These are phyloP conservation scores for Cymodocea nodosa DNA, from an alignment of 116 monocot species.

Conservation along the genomic window DNA sequence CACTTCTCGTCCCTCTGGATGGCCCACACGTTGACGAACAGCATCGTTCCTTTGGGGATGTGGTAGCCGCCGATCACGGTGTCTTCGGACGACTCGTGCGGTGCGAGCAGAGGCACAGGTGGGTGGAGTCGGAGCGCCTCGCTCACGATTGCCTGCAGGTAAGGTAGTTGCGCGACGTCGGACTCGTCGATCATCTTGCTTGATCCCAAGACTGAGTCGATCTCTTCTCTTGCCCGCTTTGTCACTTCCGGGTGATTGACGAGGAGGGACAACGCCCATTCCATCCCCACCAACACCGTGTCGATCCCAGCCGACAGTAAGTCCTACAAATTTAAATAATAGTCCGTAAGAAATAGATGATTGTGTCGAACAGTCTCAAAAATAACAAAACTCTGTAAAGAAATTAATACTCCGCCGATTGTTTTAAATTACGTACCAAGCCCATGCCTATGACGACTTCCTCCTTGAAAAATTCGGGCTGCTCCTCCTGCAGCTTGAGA, in stretches of 20 bases:
- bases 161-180: conserved; percentile 33
- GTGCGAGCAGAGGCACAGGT: conserved; percentile 13
- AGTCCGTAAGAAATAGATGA: too few species aligned
- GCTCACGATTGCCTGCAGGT: conserved; percentile 37
- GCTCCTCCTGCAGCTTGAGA: too few species aligned
- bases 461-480: too few species aligned
- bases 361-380: too few species aligned
- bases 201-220: conserved; percentile 12
- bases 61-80: conserved; percentile 7
- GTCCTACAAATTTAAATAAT: not conserved
- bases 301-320: not conserved
- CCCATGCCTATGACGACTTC: too few species aligned
- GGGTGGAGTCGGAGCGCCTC: conserved; percentile 30
- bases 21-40: conserved; percentile 21
- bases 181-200: conserved; percentile 20
- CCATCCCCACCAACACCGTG: not conserved
- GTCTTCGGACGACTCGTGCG: conserved; percentile 15
- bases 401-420: too few species aligned
- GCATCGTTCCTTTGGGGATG: conserved; percentile 20
- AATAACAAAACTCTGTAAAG: too few species aligned
- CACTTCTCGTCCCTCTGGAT: conserved; percentile 18
- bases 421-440: too few species aligned
- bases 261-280: conserved; percentile 10
- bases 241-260: not conserved
- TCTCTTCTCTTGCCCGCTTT: not conserved